Evolutionary conservation across 73 alveolate genomes (phyloP), one percentile per base, ranked within the genome.

Genomic region (Paramecium octaurelia): DNA sequence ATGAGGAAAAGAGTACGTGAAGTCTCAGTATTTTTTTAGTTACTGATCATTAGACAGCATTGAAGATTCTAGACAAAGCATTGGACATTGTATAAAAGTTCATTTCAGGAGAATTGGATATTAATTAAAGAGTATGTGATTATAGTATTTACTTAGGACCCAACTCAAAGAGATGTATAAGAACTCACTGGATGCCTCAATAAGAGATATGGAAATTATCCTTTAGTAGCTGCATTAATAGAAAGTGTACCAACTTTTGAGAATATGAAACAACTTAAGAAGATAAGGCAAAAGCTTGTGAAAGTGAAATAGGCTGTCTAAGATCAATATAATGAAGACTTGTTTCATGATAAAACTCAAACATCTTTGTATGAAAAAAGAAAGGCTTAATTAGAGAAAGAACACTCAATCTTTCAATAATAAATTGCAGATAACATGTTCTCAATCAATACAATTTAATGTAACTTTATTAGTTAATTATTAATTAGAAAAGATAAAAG

Each of bases 201-300:
- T 46, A 80, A 80, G 16, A 40, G 57, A 48, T 80, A 80, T 46
- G 91, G 57, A 23, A 80, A 80, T 46, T 80, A 80, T 29, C 91
- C 73, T 12, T 44, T 80, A 18, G 75, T 80, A 20, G n/a, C 91
- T 43, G 91, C 91, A 4, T 80, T 80, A 48, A 80, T 80, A 40
- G 91, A 80, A 23, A 80, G 91, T 80, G 57, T 80, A 20, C 91
- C 91, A 9, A 80, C 76, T 20, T 80, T 31, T 35, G 91, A 80
- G 91, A 80, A 80, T 46, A 23, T 80, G 75, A 80, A 80, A 80
- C 57, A 80, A 80, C 29, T 80, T 8, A 80, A 80, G 48, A 80
- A 80, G 38, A 46, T 80, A 40, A 42, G 91, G 23, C 20, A 40
- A 10, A 80, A 80, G 29, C 57, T 80, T 38, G 75, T 64, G 0